Base-by-base conservation (phyloP, 1,284 basidiomycete species). In the Erythrobasidium hasegawianum region DNA sequence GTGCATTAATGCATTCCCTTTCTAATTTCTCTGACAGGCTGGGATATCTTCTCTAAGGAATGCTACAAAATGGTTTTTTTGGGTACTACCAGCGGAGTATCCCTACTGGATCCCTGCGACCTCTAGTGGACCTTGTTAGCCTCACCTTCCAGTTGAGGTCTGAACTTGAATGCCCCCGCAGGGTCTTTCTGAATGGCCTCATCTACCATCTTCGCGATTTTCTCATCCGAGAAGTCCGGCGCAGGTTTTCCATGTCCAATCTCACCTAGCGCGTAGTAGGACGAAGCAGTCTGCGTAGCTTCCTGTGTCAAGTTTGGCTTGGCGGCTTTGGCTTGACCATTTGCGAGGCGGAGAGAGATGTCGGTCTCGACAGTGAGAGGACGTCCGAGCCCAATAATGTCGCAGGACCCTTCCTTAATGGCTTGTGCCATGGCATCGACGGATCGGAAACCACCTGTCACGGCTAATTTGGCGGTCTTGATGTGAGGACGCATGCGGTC, bases 381-480 rank as follows among this genome's bases (percentile, higher is more conserved):
- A 24, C 82, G 77, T 0, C 72, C 81, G 27, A 83, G 73, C 22
- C 81, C 81, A 57, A 83, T 72, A 50, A 81, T 75, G 54, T 76
- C 73, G 53, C 60, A 62, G 5, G 72, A 68, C 11, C 59, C 58
- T 10, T 62, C 56, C 20, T 53, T 59, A 20, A 69, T 40, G 1
- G 74, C 80, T 33, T 77, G 71, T 4, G 77, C 76, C 81, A 83
- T 82, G 10, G 77, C 80, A 4, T 70, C 64, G 0, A 75, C 70
- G 3, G 78, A 77, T 29, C 81, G 74, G 76, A 83, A 83, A 1
- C 81, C 82, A 16, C 81, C 81, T 0, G 82, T 83, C 33, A 81
- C 77, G 57, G 76, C 75, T 20, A 84, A 71, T 43, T 76, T 78
- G 9, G 79, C 76, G 40, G 70, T 75, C 43, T 71, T 75, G 49